These are phyloP conservation scores for Candida albicans DNA, from an alignment of 1,139 yeast species.

Conservation along the genomic window DNA sequence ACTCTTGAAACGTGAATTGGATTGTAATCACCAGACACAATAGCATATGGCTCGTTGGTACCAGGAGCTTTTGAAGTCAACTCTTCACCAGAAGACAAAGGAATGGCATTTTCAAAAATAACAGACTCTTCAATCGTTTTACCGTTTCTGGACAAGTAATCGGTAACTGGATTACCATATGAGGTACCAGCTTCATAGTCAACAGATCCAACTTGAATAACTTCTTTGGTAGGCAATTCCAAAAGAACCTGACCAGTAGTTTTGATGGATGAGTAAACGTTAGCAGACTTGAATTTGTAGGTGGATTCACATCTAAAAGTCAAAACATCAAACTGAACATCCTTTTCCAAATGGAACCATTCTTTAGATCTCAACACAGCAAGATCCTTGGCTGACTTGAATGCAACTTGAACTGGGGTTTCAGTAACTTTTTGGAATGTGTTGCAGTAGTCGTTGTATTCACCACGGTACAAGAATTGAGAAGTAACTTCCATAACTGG, in stretches of 20 bases:
- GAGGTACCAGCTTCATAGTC: slow-evolving; percentile 90
- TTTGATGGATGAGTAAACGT: slow-evolving; percentile 73
- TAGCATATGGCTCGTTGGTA: slow-evolving; percentile 93
- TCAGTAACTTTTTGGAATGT: slow-evolving; percentile 89
- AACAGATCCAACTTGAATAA: slow-evolving; percentile 82
- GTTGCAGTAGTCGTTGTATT: slow-evolving; percentile 81
- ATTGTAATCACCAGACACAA: slow-evolving; percentile 96
- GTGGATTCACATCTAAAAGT: slow-evolving; percentile 89
- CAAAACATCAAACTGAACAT: slow-evolving; percentile 73
- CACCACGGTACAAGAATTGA: slow-evolving; percentile 95
- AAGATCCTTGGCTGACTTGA: slow-evolving; percentile 80
- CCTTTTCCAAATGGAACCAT: slow-evolving; percentile 88
- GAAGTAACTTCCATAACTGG: slow-evolving; percentile 95
- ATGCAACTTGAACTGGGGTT: slow-evolving; percentile 77
- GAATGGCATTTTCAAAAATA: slow-evolving; percentile 85
- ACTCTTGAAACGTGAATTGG: slow-evolving; percentile 97
- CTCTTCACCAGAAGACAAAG: slow-evolving; percentile 78
- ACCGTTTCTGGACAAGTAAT: slow-evolving; percentile 89
- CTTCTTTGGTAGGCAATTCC: slow-evolving; percentile 92
- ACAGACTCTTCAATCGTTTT: slow-evolving; percentile 93
- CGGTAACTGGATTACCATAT: slow-evolving; percentile 96
- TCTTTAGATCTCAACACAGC: slow-evolving; percentile 94
- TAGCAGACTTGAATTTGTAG: slow-evolving; percentile 74
- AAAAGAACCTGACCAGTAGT: slow-evolving; percentile 84
- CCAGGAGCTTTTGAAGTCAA: slow-evolving; percentile 75